phyloP scores from a whole-genome alignment of 1,139 yeast genomes.

The Diutina rugosa region DNA sequence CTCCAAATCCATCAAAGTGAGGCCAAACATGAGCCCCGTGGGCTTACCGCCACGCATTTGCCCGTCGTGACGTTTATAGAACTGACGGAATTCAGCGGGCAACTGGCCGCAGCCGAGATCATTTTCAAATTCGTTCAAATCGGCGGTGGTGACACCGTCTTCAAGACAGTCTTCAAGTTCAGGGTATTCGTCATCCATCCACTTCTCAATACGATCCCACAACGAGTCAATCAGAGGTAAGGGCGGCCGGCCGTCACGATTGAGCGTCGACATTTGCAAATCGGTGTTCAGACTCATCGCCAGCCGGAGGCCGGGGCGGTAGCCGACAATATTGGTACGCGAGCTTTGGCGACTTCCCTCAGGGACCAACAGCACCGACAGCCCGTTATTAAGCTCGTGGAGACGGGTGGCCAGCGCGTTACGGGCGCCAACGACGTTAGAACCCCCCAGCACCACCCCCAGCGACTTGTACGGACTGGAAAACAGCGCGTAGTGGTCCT shows the following conservation, averaged over 20 bases:
- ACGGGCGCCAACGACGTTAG: conserved; percentile 12
- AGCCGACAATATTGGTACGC: conserved; percentile 6
- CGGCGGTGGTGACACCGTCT: conserved; percentile 62
- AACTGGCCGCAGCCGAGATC: conserved; percentile 53
- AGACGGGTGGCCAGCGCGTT: conserved; percentile 15
- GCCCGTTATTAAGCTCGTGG: conserved; percentile 29
- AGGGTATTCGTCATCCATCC: conserved; percentile 71
- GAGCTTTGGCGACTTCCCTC: conserved; percentile 6
- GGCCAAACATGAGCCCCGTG: conserved; percentile 62
- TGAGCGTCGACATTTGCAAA: conserved; percentile 28
- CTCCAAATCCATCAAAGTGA: conserved; percentile 60
- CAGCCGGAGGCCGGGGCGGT: conserved; percentile 9
- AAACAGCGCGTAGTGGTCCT: conserved; percentile 52
- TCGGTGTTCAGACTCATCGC: conserved; percentile 14
- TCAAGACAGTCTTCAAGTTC: conserved; percentile 64
- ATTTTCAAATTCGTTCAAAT: conserved; percentile 63
- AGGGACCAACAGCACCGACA: conserved; percentile 10
- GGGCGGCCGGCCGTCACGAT: conserved; percentile 42
- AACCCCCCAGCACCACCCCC: conserved; percentile 6
- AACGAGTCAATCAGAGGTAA: conserved; percentile 59
- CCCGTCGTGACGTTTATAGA: conserved; percentile 68
- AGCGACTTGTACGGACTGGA: conserved; percentile 28
- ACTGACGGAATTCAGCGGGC: conserved; percentile 67
- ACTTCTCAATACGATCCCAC: conserved; percentile 62
- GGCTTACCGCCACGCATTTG: conserved; percentile 69